Percentiles rank a stretch among this genome's conserved stretches.
Conservation (phyloP, 2,329 filamentous ascomycete species). For the Dothideomycetes sp. region DNA sequence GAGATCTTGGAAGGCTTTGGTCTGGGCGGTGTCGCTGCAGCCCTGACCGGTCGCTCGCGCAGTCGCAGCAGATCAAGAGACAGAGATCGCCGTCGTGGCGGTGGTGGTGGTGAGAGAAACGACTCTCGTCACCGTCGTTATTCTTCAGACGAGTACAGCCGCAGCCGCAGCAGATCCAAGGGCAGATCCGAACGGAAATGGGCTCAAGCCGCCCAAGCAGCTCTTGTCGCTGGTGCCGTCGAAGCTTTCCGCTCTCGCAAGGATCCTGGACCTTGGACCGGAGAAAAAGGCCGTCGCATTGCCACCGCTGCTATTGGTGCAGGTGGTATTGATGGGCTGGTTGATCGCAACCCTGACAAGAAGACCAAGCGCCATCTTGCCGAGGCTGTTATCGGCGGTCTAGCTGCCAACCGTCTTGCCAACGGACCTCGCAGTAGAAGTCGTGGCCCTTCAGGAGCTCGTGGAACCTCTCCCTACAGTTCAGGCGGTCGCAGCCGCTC, state of each 20-base stretch:
- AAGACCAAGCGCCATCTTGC: slow-evolving; percentile 71
- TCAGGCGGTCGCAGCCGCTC: slow-evolving; percentile 60
- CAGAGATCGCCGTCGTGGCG: slow-evolving; percentile 43
- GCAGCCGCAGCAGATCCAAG: slow-evolving; percentile 42
- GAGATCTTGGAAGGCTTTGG: slow-evolving; percentile 52
- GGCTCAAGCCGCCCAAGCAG: slow-evolving; percentile 79
- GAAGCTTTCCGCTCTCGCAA: slow-evolving; percentile 88
- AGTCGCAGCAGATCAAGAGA: slow-evolving; percentile 51
- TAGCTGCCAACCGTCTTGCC: slow-evolving; percentile 75
- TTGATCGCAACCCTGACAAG: slow-evolving; percentile 59
- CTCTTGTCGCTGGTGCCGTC: slow-evolving; percentile 77
- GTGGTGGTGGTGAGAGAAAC: slow-evolving; percentile 40
- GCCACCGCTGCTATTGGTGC: slow-evolving; percentile 79
- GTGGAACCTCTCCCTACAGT: slow-evolving; percentile 31
- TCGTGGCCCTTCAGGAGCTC: slow-evolving; percentile 41
- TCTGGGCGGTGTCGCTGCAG: slow-evolving; percentile 45
- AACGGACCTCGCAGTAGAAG: slow-evolving; percentile 67
- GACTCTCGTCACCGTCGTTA: slow-evolving; percentile 36
- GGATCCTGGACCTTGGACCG: slow-evolving; percentile 80
- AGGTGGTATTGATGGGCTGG: slow-evolving; percentile 72
- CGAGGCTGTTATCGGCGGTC: slow-evolving; percentile 79
- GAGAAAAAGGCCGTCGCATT: slow-evolving; percentile 83
- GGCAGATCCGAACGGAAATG: slow-evolving; percentile 50
- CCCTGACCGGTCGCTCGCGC: slow-evolving; percentile 49
- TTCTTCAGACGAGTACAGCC: slow-evolving; percentile 37